phyloP scores from a whole-genome alignment of 768 basidiomycete genomes.

The Suillus paluster region DNA sequence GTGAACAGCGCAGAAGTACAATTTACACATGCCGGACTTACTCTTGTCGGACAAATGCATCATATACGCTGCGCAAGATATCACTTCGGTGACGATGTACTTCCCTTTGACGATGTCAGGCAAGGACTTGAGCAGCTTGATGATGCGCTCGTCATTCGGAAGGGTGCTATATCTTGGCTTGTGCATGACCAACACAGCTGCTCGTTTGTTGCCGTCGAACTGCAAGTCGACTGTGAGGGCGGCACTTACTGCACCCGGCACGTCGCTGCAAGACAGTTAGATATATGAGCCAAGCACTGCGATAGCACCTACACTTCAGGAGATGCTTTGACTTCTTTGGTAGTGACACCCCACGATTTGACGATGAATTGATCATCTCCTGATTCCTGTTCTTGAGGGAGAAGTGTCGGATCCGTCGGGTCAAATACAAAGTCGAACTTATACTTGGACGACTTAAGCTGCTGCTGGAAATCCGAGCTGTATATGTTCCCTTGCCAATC shows the following conservation, averaged over 20 bases:
- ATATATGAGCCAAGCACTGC: background rate
- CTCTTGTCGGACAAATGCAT: slow-evolving; percentile 38
- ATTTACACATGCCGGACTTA: slow-evolving; percentile 5
- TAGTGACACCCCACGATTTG: slow-evolving; percentile 28
- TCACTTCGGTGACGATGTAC: slow-evolving; percentile 36
- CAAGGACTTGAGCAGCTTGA: background rate
- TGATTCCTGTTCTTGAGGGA: slow-evolving; percentile 15
- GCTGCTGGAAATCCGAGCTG: slow-evolving; percentile 5
- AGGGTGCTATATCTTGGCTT: slow-evolving; percentile 25
- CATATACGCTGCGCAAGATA: slow-evolving; percentile 36
- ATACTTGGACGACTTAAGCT: background rate
- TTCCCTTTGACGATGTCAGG: slow-evolving; percentile 28
- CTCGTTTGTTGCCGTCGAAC: slow-evolving; percentile 33
- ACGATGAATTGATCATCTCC: slow-evolving; percentile 28
- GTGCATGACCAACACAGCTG: slow-evolving; percentile 39
- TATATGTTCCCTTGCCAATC: slow-evolving; percentile 30
- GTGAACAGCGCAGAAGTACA: background rate
- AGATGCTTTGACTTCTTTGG: slow-evolving; percentile 7
- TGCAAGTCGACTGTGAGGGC: slow-evolving; percentile 40
- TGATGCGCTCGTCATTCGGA: slow-evolving; percentile 12
- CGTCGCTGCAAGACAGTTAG: background rate
- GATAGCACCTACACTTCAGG: slow-evolving; percentile 24
- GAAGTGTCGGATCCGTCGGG: slow-evolving; percentile 4
- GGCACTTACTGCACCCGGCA: slow-evolving; percentile 30
- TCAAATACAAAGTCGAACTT: background rate